Base-by-base conservation (phyloP, 179 eudicot species). In the Nepenthes alata region DNA sequence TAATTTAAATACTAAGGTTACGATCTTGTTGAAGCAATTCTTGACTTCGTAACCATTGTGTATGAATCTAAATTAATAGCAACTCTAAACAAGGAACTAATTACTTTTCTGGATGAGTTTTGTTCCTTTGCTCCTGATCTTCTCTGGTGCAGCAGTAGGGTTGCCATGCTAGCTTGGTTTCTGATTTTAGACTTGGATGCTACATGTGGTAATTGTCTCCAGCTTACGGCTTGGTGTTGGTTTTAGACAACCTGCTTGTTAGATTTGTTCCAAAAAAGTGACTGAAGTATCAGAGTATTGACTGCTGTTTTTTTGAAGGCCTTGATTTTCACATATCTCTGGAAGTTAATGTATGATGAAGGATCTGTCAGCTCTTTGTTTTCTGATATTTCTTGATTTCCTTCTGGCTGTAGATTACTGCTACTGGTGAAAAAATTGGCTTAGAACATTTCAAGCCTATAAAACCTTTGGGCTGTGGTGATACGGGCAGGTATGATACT, bases 391-490 rank as follows among this genome's bases (percentile, higher is more conserved):
- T 47, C 37, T 6, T 12, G 47, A 34, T 49, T 56, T 37, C 14
- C 36, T 49, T 48, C 37, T 25, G 25, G 11, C 55, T 68, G 45
- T 51, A 78, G 83, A 69, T 78, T 60, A 72, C 79, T 1, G 77
- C 72, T 44, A 34, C 70, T 58, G 80, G 77, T 52, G 72, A 35
- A 50, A 78, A 58, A 59, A 63, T 78, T 54, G 75, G 77, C 45
- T 63, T 78, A 53, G 71, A 75, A 53, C 83, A 78, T 72, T 75
- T 78, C 78, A 75, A 72, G 72, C 83, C 83, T 34, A 69, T 78
- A 75, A 75, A 69, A 64, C 83, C 83, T 15, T 64, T 78, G 75
- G 83, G 83, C 35, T 78, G 75, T 69, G 83, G 83, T 68, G 82
- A 78, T 59, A 78, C 83, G 63, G 83, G 83, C 65, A 78, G 82